Evolutionary conservation across 2,329 filamentous ascomycete species (phyloP).

Genomic region (Parafenestella ontariensis): DNA sequence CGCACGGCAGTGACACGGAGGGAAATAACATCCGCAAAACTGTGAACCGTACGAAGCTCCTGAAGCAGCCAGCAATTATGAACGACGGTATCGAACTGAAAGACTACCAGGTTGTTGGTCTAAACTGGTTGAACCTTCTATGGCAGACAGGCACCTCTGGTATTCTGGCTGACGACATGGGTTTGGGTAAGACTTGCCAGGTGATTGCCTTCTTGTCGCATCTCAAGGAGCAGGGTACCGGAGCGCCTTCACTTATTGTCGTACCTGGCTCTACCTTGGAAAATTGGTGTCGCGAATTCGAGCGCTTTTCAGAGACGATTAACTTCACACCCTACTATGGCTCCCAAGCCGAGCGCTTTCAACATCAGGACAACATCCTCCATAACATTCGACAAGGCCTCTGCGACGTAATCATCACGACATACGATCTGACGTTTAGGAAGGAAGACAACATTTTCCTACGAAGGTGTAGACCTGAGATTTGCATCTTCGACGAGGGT

Average conservation of each 20-base stretch:
- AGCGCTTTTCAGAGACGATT: slow-evolving; percentile 80
- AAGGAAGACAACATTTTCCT: slow-evolving; percentile 70
- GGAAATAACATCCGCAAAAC: slow-evolving; percentile 51
- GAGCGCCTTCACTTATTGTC: slow-evolving; percentile 81
- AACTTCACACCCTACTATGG: slow-evolving; percentile 78
- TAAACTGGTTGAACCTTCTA: slow-evolving; percentile 92
- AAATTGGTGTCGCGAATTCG: slow-evolving; percentile 93
- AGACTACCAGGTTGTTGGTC: slow-evolving; percentile 89
- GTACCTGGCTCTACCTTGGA: slow-evolving; percentile 93
- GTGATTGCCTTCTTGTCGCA: slow-evolving; percentile 92
- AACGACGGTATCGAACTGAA: slow-evolving; percentile 79
- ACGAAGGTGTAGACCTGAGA: slow-evolving; percentile 61
- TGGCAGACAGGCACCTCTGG: slow-evolving; percentile 82
- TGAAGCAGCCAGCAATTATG: slow-evolving; percentile 80
- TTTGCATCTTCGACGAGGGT: slow-evolving; percentile 89
- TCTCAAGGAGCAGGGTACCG: slow-evolving; percentile 71
- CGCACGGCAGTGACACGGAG: slow-evolving; percentile 54
- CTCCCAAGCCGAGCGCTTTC: slow-evolving; percentile 68
- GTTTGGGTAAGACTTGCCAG: slow-evolving; percentile 91
- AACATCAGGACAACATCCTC: slow-evolving; percentile 71
- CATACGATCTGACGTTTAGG: slow-evolving; percentile 70
- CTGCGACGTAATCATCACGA: slow-evolving; percentile 75
- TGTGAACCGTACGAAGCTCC: slow-evolving; percentile 50
- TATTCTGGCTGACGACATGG: slow-evolving; percentile 98
- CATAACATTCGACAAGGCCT: slow-evolving; percentile 62